Conservation (phyloP, 1,284 basidiomycete genomes). For the Marasmius tenuissimus region DNA sequence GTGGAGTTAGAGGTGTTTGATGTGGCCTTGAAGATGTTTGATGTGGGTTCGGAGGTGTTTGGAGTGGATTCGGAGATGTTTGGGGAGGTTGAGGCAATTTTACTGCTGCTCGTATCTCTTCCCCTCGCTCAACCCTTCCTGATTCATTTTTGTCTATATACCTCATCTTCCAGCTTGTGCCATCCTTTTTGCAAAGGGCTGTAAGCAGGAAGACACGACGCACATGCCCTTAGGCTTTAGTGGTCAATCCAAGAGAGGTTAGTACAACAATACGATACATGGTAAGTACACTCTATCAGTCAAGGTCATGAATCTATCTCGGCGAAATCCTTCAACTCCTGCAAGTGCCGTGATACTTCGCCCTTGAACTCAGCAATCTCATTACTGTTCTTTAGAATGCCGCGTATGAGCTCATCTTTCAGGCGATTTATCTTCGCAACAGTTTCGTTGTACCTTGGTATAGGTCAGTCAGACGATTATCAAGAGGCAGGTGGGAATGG, state of each 20-base stretch:
- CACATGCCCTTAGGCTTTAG: neutral
- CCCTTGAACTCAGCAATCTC: conserved; percentile 79
- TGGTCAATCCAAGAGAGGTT: neutral
- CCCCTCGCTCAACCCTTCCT: no score
- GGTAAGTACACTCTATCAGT: neutral
- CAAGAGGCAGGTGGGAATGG: conserved; percentile 4
- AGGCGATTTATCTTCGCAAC: conserved; percentile 68
- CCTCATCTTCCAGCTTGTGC: no score
- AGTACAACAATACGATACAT: neutral
- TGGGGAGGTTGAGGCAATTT: no score
- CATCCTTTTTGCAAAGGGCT: no score
- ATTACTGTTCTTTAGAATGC: conserved; percentile 79
- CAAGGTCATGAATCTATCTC: conserved; percentile 40
- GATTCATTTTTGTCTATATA: no score
- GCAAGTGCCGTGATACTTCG: conserved; percentile 67
- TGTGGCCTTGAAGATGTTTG: no score
- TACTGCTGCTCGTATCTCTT: no score
- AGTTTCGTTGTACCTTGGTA: conserved; percentile 69
- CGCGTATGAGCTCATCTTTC: conserved; percentile 73
- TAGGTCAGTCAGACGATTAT: conserved; percentile 6
- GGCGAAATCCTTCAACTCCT: conserved; percentile 64
- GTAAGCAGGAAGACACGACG: no score
- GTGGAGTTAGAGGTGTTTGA: no score
- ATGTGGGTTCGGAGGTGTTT: no score
- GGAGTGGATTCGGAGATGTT: no score